A percentile compares a stretch with the other conserved stretches of the same genome.
Evolutionary conservation across 371 early-diverging fungal species (phyloP).

Genomic region (Funneliformis caledonium): DNA sequence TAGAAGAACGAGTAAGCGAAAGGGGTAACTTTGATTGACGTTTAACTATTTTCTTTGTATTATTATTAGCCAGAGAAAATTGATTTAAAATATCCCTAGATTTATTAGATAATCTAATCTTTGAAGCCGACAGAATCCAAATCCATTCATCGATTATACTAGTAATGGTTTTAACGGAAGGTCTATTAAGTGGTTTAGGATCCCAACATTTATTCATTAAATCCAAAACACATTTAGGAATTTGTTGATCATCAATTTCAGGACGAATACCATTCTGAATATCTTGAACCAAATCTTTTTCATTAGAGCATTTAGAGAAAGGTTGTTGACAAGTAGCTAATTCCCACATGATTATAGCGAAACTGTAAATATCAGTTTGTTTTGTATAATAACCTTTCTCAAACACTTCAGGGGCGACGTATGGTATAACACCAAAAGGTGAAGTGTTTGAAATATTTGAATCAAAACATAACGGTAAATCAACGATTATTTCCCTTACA

Average conservation of each 20-base stretch:
- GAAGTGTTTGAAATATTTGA: background rate
- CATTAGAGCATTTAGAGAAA: constrained; percentile 1
- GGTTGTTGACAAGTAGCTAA: constrained; percentile 13
- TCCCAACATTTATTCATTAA: constrained; percentile 30
- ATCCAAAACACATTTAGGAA: constrained; percentile 21
- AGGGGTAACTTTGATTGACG: background rate
- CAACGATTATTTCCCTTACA: background rate
- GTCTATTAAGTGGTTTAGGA: constrained; percentile 1
- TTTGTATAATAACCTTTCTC: constrained; percentile 11
- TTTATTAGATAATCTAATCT: background rate
- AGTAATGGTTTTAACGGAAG: background rate
- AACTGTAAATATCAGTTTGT: constrained; percentile 37
- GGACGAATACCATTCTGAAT: constrained; percentile 24
- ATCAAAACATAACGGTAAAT: constrained; percentile 15
- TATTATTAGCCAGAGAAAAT: background rate
- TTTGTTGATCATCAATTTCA: background rate
- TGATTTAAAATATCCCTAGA: background rate
- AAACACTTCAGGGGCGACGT: constrained; percentile 37
- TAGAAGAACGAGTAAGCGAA: background rate
- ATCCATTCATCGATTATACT: constrained; percentile 8
- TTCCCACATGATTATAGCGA: constrained; percentile 35
- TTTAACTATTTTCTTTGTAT: background rate
- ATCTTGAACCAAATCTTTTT: background rate
- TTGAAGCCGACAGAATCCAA: background rate
- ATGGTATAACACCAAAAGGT: constrained; percentile 31